A percentile compares a stretch with the other conserved stretches of the same genome.
Conservation (phyloP, 2,329 filamentous ascomycete genomes). For the Leptographium wingfieldii region DNA sequence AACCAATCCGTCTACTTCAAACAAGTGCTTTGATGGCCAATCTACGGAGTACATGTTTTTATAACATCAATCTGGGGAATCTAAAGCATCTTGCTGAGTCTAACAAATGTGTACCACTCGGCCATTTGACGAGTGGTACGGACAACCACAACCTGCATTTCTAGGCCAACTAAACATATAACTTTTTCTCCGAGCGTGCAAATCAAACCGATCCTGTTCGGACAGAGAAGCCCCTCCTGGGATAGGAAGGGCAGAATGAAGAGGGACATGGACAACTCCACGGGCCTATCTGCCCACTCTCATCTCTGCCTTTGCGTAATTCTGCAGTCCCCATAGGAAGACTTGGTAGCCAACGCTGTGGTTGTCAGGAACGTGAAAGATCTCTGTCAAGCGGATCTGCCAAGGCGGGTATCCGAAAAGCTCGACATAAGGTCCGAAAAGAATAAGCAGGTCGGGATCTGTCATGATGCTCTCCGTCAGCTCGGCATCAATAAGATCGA, state of each 20-base stretch:
- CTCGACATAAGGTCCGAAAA: conserved; percentile 75
- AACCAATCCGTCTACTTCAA: too few species aligned
- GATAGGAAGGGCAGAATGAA: background rate
- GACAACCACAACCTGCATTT: background rate
- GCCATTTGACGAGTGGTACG: background rate
- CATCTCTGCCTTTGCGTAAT: conserved; percentile 80
- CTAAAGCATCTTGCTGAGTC: background rate
- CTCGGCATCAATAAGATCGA: conserved; percentile 80
- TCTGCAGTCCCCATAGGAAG: conserved; percentile 73
- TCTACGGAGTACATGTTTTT: background rate
- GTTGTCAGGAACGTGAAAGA: conserved; percentile 68
- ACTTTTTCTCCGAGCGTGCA: background rate
- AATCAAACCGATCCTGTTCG: background rate
- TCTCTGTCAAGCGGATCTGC: conserved; percentile 91
- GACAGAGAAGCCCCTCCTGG: background rate
- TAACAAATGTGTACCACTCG: background rate
- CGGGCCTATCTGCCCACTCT: conserved; percentile 46
- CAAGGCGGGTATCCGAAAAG: conserved; percentile 90
- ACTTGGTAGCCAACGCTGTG: conserved; percentile 85
- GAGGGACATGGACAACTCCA: background rate
- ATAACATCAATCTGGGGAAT: background rate
- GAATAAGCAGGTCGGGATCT: conserved; percentile 79
- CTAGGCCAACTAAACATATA: background rate
- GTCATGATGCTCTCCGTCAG: conserved; percentile 66
- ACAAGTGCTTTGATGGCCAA: background rate